Base-by-base conservation (phyloP, 1,284 basidiomycete species). In the Microbotryomycetes sp. region DNA sequence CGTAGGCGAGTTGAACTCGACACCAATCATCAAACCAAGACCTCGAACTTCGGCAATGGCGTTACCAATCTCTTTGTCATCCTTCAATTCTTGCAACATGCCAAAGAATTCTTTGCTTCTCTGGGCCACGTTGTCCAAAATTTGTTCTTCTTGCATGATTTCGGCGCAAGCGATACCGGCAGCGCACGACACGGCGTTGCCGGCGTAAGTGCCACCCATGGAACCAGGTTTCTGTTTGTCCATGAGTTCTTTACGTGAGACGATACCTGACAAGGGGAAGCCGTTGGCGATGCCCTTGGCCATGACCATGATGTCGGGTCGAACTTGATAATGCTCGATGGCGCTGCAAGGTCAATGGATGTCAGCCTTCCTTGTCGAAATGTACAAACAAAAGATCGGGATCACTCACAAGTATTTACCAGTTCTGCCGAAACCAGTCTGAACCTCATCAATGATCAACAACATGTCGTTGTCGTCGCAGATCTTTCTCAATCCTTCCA, bases 201-300 rank as follows among this genome's bases (percentile, higher is more conserved):
- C 92, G 12, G 88, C 88, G 68, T 77, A 70, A 3, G 91, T 93
- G 22, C 90, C 91, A 53, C 64, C 58, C 83, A 94, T 86, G 19
- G 83, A 84, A 15, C 91, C 92, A 6, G 88, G 83, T 72, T 81
- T 83, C 65, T 94, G 81, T 71, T 80, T 84, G 74, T 89, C 88
- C 60, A 89, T 92, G 59, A 94, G 73, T 69, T 90, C 88, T 77
- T 85, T 89, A 56, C 85, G 81, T 67, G 86, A 86, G 56, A 91
- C 83, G 49, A 97, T 83, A 28, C 86, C 91, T 60, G 88, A 92
- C 63, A 97, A 79, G 1, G 93, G 93, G 82, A 94, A 96, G 15
- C 92, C 92, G 73, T 93, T 93, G 36, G 91, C 92, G 23, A 97
- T 80, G 19, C 92, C 92, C 83, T 97, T 97, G 49, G 94, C 93